Percentiles rank a stretch among this genome's conserved stretches.
These are phyloP conservation scores for Blastocrithidia nonstop DNA, from an alignment of 208 protist genomes.

Conservation along the genomic window DNA sequence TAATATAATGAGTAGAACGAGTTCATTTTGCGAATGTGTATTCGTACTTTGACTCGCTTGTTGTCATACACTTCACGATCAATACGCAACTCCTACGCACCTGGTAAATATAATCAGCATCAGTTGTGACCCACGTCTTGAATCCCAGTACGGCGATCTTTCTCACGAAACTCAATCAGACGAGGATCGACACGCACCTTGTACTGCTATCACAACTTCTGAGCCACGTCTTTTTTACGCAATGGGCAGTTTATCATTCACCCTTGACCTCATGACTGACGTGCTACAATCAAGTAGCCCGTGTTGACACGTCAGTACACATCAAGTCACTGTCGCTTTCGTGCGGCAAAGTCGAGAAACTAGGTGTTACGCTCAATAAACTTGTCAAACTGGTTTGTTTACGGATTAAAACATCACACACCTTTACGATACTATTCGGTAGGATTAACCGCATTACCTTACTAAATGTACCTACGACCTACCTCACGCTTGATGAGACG, in stretches of 20 bases:
- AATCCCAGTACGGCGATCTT: conserved; percentile 79
- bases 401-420: conserved; percentile 84
- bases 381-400: conserved; percentile 69
- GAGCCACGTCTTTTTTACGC: conserved; percentile 71
- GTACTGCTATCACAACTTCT: conserved; percentile 89
- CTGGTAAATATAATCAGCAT: conserved; percentile 87
- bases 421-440: conserved; percentile 52
- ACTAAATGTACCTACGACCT: conserved; percentile 61
- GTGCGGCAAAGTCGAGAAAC: conserved; percentile 82
- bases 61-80: conserved; percentile 87
- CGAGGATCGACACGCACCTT: conserved; percentile 77
- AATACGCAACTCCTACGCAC: conserved; percentile 80
- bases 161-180: conserved; percentile 79
- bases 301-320: conserved; percentile 89
- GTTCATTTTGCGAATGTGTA: conserved; percentile 78
- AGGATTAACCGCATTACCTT: conserved; percentile 47
- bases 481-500: conserved; percentile 82
- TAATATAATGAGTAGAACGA: conserved; percentile 65
- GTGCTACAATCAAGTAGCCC: conserved; percentile 78
- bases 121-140: conserved; percentile 86
- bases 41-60: conserved; percentile 85
- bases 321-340: conserved; percentile 86
- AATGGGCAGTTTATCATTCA: conserved; percentile 82
- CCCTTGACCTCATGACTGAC: conserved; percentile 81
- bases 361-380: conserved; percentile 79